A percentile compares a stretch with the other conserved stretches of the same genome.
Conservation (phyloP, 257 asterid species). For the Solanum habrochaites region DNA sequence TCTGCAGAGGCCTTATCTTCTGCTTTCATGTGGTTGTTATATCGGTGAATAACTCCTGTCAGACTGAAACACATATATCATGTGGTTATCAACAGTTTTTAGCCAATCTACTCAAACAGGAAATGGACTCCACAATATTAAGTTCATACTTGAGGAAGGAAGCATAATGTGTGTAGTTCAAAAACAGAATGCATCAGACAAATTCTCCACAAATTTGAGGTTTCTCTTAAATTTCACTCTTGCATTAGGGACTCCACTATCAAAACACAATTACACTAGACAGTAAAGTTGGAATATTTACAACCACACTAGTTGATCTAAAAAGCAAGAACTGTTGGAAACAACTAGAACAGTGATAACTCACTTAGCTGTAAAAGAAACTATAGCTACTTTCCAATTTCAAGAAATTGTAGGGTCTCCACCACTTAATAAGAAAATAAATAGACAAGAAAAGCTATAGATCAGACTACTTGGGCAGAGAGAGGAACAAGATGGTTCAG, state of each 20-base stretch:
- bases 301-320: neutral
- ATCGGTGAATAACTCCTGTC: slow-evolving; percentile 7
- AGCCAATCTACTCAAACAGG: neutral
- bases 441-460: neutral
- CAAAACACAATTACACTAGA: neutral
- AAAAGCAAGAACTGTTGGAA: neutral
- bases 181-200: neutral
- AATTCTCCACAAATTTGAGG: neutral
- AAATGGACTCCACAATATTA: neutral
- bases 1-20: slow-evolving; percentile 6
- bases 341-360: neutral
- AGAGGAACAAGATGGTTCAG: neutral
- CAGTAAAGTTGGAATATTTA: neutral
- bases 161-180: neutral
- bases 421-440: neutral
- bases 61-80: slow-evolving; percentile 6
- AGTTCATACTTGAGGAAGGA: neutral
- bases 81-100: neutral
- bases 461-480: neutral
- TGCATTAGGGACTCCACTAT: neutral
- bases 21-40: neutral
- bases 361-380: neutral
- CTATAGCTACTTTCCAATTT: neutral
- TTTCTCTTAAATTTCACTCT: neutral
- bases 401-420: neutral